A percentile compares a stretch with the other conserved stretches of the same genome.
phyloP scores from a whole-genome alignment of 2,329 filamentous ascomycete genomes.

The Ceratocystis huliohia region DNA sequence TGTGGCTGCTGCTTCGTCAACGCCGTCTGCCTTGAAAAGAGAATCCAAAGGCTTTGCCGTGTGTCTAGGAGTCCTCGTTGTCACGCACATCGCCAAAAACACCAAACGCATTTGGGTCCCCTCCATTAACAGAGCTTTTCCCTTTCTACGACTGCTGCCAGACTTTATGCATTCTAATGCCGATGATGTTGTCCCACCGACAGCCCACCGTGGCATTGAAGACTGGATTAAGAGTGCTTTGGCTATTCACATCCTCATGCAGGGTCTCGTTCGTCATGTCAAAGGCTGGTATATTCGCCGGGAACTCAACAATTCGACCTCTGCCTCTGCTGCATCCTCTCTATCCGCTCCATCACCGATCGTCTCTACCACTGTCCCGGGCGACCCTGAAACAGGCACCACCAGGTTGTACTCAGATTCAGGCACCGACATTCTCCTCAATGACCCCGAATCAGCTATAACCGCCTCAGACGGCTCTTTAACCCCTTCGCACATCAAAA shows the following conservation, averaged over 20 bases:
- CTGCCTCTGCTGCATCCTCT: conserved; percentile 20
- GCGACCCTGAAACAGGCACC: conserved; percentile 23
- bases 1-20: not conserved
- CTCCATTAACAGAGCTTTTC: conserved; percentile 11
- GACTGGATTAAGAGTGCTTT: conserved; percentile 53
- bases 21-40: conserved; percentile 43
- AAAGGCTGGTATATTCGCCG: conserved; percentile 54
- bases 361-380: conserved; percentile 25
- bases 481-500: conserved; percentile 43
- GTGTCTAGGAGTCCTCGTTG: conserved; percentile 12
- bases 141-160: conserved; percentile 8
- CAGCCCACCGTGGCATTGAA: conserved; percentile 7
- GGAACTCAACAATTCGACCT: conserved; percentile 38
- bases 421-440: conserved; percentile 19
- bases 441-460: conserved; percentile 27
- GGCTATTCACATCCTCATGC: conserved; percentile 62
- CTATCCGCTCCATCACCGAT: not conserved
- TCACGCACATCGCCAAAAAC: conserved; percentile 12
- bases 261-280: conserved; percentile 58
- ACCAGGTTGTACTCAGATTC: conserved; percentile 13
- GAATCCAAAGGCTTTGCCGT: conserved; percentile 34
- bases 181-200: not conserved
- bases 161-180: conserved; percentile 17
- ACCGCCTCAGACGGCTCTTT: conserved; percentile 24
- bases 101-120: conserved; percentile 19